Base-by-base conservation (phyloP, 2,329 filamentous ascomycete species). In the Ophiobolus disseminans region DNA sequence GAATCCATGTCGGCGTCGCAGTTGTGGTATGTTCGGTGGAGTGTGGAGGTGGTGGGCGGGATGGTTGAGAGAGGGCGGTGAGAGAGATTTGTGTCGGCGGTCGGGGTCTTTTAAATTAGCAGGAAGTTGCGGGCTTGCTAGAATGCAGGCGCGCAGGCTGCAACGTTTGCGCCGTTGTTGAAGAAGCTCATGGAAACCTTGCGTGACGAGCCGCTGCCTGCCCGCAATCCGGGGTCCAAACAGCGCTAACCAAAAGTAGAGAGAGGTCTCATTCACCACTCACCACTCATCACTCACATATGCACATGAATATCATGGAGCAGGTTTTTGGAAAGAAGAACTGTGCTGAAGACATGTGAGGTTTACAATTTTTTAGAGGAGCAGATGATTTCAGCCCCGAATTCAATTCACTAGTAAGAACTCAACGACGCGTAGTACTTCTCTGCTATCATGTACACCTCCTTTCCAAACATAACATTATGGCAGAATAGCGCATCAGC, bases 1-100 rank as follows among this genome's bases (percentile, higher is more conserved):
- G 79, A 71, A 55, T 83, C 77, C 77, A 85, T 85, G 57, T 65
- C 45, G 64, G 66, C 62, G 63, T 59, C 56, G 20, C 4, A 14
- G 25, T 25, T 13, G 36, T 11, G 14, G 13, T 17, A 14, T 32
- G 30, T 7, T 13, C 10, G 10, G n/a, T 32, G n/a, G 30, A 13
- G 30, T 8, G 3, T 44, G 9, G 23, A 28, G 20, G 35, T 17
- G 17, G 17, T 17, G 19, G 22, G 17, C 13, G 19, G 4, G 17
- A n/a, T 7, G 11, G 17, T 13, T 17, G n/a, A 3, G 35, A 38
- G 30, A 25, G 30, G 6, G 13, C 3, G 14, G 36, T 10, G 36
- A 5, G 20, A 4, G 13, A 13, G 37, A 36, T 3, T 16, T 9
- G n/a, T 8, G 22, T 16, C 20, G 25, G 9, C 19, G 37, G 35